Conservation (phyloP, 768 basidiomycete species). For the Clavulina sp. region DNA sequence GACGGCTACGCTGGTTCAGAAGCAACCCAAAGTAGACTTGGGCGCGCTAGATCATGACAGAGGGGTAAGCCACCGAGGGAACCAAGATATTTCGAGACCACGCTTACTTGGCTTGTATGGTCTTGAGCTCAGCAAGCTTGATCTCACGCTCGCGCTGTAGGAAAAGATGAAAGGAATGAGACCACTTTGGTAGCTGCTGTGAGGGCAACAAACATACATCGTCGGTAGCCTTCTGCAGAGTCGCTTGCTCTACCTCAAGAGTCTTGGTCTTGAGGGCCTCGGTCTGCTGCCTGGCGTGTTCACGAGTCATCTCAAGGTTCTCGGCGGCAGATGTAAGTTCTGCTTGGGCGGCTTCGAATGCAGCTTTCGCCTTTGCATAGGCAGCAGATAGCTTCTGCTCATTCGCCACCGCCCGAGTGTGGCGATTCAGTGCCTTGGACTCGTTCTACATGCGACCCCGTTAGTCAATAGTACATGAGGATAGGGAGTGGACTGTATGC, state of each 20-base stretch:
- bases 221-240: conserved; percentile 47
- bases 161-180: neutral
- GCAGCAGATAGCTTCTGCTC: conserved; percentile 48
- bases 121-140: conserved; percentile 27
- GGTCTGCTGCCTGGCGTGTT: conserved; percentile 40
- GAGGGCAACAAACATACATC: conserved; percentile 25
- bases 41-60: too few relatives aligned
- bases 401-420: conserved; percentile 34
- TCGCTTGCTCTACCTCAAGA: conserved; percentile 51
- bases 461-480: neutral
- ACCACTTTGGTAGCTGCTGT: conserved; percentile 1
- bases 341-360: conserved; percentile 34
- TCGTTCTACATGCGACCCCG: conserved; percentile 28
- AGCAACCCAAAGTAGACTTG: too few relatives aligned
- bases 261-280: conserved; percentile 49
- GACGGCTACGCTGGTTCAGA: too few relatives aligned
- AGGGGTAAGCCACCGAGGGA: too few relatives aligned
- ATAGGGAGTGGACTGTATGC: conserved; percentile 4
- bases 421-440: conserved; percentile 33
- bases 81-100: too few relatives aligned
- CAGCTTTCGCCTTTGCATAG: conserved; percentile 42
- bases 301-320: conserved; percentile 31
- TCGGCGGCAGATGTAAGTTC: conserved; percentile 31
- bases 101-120: too few relatives aligned
- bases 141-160: conserved; percentile 36